Conservation (phyloP, 2,329 filamentous ascomycete genomes). For the Neopestalotiopsis clavispora region DNA sequence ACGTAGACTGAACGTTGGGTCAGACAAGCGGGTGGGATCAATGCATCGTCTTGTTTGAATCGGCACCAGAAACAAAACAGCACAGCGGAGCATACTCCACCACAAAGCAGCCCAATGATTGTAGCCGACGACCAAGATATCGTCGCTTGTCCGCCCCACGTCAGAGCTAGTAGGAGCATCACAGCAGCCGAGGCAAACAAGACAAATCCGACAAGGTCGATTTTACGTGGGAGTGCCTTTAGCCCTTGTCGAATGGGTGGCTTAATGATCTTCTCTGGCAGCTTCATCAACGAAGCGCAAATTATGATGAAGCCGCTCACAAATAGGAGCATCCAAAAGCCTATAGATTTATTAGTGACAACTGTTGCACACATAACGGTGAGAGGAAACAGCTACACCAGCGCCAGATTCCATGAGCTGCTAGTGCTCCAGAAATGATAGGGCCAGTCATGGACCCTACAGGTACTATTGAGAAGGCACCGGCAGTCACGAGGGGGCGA, state of each 20-base stretch:
- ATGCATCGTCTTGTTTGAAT: background rate
- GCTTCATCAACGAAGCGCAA: background rate
- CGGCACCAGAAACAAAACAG: constrained; percentile 3
- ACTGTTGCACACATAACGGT: background rate
- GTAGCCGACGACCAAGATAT: constrained; percentile 5
- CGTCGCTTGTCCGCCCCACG: constrained; percentile 4
- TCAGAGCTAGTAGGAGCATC: background rate
- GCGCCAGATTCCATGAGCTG: background rate
- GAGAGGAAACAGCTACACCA: background rate
- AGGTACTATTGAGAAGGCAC: background rate
- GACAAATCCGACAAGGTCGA: constrained; percentile 6
- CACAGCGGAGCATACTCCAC: background rate
- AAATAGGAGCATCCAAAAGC: constrained; percentile 3
- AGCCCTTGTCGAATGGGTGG: background rate
- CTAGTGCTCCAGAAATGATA: constrained; percentile 1
- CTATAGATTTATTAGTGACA: background rate
- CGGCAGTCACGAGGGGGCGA: constrained; percentile 5
- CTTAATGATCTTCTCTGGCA: background rate
- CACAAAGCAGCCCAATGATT: constrained; percentile 12
- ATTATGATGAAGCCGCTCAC: constrained; percentile 1
- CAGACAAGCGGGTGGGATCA: background rate
- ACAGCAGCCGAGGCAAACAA: background rate
- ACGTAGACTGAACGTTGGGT: background rate
- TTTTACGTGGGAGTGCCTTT: background rate
- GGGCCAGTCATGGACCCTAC: constrained; percentile 4